A percentile compares a stretch with the other conserved stretches of the same genome.
Evolutionary conservation across 2,329 filamentous ascomycete species (phyloP).

Genomic region (Hypoxylon sp.): DNA sequence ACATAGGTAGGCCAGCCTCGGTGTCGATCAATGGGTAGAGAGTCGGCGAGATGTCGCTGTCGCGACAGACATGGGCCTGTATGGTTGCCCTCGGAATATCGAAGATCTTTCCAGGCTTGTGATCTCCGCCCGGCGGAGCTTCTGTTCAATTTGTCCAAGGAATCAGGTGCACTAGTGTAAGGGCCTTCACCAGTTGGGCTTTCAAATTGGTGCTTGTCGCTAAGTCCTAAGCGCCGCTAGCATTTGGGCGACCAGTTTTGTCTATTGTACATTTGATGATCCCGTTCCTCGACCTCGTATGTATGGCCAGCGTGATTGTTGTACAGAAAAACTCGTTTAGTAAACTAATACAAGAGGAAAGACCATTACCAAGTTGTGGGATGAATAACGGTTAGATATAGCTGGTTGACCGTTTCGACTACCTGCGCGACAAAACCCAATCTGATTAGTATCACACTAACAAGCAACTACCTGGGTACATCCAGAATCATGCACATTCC

Average conservation of each 20-base stretch:
- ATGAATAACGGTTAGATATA: conserved; percentile 12
- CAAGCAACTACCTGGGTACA: conserved; percentile 31
- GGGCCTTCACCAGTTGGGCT: conserved; percentile 27
- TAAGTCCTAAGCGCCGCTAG: conserved; percentile 28
- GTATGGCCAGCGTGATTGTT: conserved; percentile 26
- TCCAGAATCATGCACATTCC: conserved; percentile 3
- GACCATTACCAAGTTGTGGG: conserved; percentile 1
- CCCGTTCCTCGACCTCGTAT: conserved; percentile 19
- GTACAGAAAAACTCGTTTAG: conserved; percentile 32
- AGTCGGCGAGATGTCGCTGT: conserved; percentile 32
- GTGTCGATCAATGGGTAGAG: conserved; percentile 23
- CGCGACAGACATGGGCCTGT: conserved; percentile 43
- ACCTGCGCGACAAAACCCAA: conserved; percentile 1
- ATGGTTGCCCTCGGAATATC: conserved; percentile 24
- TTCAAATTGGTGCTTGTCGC: conserved; percentile 32
- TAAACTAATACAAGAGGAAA: conserved; percentile 24
- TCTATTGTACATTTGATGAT: conserved; percentile 36
- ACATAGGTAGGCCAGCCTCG: conserved; percentile 43
- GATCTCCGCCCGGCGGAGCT: conserved; percentile 39
- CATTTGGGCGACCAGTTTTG: conserved; percentile 20
- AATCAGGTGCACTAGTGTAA: conserved; percentile 36
- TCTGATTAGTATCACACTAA: conserved; percentile 25
- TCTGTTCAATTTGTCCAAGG: conserved; percentile 33
- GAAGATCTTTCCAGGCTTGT: conserved; percentile 10
- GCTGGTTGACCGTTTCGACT: conserved; percentile 11